Conservation (phyloP, 345 rosid genomes). For the Eucalyptus curtisii region DNA sequence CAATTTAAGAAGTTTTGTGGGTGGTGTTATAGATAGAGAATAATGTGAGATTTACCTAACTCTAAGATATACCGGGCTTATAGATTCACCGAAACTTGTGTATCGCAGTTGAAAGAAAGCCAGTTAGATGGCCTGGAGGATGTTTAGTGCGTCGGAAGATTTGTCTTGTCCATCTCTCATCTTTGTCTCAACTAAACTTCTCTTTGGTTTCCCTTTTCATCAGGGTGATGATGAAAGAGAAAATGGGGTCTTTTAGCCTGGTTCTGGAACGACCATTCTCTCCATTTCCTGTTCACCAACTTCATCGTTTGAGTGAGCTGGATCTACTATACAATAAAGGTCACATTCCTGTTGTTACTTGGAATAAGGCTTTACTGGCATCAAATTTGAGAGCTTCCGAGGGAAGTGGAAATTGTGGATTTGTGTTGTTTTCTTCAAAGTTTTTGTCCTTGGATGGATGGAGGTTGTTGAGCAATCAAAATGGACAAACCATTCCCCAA, state of each 20-base stretch:
- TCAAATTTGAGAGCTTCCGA: slow-evolving; percentile 38
- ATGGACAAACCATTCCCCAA: slow-evolving; percentile 14
- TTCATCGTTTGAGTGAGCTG: slow-evolving; percentile 31
- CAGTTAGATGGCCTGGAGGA: not conserved
- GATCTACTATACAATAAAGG: slow-evolving; percentile 70
- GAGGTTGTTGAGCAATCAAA: slow-evolving; percentile 38
- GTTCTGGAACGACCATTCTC: slow-evolving; percentile 81
- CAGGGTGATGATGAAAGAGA: slow-evolving; percentile 63
- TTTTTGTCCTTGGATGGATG: slow-evolving; percentile 44
- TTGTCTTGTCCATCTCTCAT: not conserved
- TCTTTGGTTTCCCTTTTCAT: slow-evolving; percentile 28
- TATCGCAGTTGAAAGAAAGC: not conserved
- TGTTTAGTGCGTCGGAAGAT: not conserved
- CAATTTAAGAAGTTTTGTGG: not conserved
- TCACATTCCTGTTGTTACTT: slow-evolving; percentile 57
- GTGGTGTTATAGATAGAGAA: not conserved
- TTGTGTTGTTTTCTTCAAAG: slow-evolving; percentile 67
- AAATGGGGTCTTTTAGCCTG: slow-evolving; percentile 47
- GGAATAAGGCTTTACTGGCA: slow-evolving; percentile 44
- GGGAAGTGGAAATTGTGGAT: slow-evolving; percentile 66
- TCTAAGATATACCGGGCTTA: not conserved
- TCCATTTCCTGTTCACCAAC: slow-evolving; percentile 66
- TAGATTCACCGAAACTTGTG: not conserved
- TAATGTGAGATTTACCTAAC: not conserved
- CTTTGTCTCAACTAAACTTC: not conserved